Evolutionary conservation across 192 early-diverging fungal species (phyloP).

Genomic region (Coemansia sp.): DNA sequence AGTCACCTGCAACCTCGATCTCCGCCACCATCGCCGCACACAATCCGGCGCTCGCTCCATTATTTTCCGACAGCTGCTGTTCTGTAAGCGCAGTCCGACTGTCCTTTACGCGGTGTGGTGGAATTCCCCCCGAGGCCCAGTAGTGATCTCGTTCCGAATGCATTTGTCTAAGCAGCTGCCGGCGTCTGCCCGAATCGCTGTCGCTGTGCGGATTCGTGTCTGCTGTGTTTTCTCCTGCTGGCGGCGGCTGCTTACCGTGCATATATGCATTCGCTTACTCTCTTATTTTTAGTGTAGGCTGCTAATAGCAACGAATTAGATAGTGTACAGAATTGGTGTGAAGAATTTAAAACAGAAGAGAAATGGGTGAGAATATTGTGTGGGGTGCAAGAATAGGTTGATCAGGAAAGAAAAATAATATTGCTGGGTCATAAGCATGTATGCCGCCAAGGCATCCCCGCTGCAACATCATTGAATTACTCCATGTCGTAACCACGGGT

Average conservation of each 20-base stretch:
- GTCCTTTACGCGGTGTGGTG: constrained; percentile 31
- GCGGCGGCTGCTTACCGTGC: constrained; percentile 1
- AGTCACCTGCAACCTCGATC: constrained; percentile 22
- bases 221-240: background rate
- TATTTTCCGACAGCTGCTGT: background rate
- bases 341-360: background rate
- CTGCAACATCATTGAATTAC: too few relatives aligned
- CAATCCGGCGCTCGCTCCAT: background rate
- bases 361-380: background rate
- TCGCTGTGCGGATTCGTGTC: background rate
- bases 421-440: too few relatives aligned
- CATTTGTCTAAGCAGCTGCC: constrained; percentile 5
- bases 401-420: too few relatives aligned
- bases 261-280: constrained; percentile 1
- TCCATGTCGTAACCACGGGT: too few relatives aligned
- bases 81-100: constrained; percentile 3
- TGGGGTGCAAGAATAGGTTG: background rate
- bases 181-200: background rate
- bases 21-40: constrained; percentile 23
- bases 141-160: constrained; percentile 39
- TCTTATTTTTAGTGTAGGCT: background rate
- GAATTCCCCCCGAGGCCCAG: constrained; percentile 39
- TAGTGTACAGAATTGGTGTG: background rate
- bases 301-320: background rate
- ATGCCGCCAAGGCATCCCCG: too few relatives aligned